Percentiles rank a stretch among this genome's conserved stretches.
Conservation (phyloP, 1,284 basidiomycete genomes). For the Entoloma clypeatum region DNA sequence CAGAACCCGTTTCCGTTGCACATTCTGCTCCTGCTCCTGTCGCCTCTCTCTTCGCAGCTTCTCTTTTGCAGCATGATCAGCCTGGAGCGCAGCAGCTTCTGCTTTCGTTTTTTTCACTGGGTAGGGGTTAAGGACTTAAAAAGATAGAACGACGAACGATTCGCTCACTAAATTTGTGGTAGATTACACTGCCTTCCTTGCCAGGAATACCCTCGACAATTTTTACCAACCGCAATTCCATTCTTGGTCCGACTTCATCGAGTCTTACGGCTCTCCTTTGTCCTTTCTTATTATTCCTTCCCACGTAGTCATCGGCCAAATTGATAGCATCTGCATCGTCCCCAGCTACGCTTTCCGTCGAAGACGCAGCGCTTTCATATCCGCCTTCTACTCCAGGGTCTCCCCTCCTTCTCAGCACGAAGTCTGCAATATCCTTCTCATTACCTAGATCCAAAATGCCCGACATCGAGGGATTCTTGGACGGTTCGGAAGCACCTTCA, state of each 20-base stretch:
- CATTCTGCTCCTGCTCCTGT: constrained; percentile 87
- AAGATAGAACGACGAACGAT: constrained; percentile 5
- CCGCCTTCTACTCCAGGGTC: constrained; percentile 72
- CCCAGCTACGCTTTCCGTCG: constrained; percentile 73
- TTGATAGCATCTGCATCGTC: constrained; percentile 81
- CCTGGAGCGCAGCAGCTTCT: constrained; percentile 62
- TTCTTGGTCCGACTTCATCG: constrained; percentile 92
- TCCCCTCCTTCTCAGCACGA: constrained; percentile 74
- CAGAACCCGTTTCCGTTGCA: constrained; percentile 69
- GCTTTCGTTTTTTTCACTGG: constrained; percentile 82
- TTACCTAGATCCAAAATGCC: constrained; percentile 78
- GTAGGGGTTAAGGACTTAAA: constrained; percentile 12
- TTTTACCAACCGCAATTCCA: constrained; percentile 93
- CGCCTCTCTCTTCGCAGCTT: constrained; percentile 71
- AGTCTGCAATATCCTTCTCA: constrained; percentile 95
- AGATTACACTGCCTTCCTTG: constrained; percentile 84
- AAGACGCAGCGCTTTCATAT: constrained; percentile 79
- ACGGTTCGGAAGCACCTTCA: constrained; percentile 53
- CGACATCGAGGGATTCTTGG: constrained; percentile 34
- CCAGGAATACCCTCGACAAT: constrained; percentile 93
- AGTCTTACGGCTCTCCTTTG: constrained; percentile 87
- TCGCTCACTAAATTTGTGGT: constrained; percentile 82
- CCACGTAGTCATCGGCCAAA: constrained; percentile 90
- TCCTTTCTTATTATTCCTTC: constrained; percentile 89
- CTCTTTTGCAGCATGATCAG: constrained; percentile 72